phyloP scores from a whole-genome alignment of 495 filamentous ascomycete species.

The Penicillium herquei region DNA sequence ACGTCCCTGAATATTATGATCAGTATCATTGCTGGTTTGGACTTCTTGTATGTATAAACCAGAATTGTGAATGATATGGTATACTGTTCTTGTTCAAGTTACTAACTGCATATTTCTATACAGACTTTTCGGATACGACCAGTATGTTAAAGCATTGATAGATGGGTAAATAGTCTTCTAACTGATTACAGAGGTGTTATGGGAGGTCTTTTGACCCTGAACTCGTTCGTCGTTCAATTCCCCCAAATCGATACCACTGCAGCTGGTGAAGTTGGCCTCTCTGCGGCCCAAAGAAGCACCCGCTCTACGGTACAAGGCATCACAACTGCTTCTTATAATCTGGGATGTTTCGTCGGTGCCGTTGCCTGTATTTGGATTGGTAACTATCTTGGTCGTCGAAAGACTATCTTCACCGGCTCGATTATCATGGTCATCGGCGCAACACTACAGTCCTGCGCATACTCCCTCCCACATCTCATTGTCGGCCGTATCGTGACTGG shows the following conservation, averaged over 20 bases:
- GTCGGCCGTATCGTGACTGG: conserved; percentile 65
- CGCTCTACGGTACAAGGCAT: conserved; percentile 57
- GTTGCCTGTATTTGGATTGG: conserved; percentile 67
- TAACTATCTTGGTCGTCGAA: conserved; percentile 66
- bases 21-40: conserved; percentile 64
- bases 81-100: not conserved
- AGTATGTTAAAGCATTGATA: conserved; percentile 16
- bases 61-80: too few relatives aligned
- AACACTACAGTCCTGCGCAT: conserved; percentile 62
- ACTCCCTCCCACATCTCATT: conserved; percentile 58
- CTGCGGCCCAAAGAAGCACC: conserved; percentile 25
- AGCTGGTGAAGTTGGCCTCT: conserved; percentile 22
- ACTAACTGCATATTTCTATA: conserved; percentile 2
- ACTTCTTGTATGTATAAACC: conserved; percentile 52
- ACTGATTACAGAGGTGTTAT: conserved; percentile 45
- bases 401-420: conserved; percentile 68
- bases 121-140: conserved; percentile 39
- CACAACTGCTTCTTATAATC: conserved; percentile 62
- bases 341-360: conserved; percentile 71
- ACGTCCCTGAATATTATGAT: conserved; percentile 63
- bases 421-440: conserved; percentile 70
- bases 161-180: conserved; percentile 4
- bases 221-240: conserved; percentile 47
- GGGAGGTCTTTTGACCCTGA: conserved; percentile 54
- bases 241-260: conserved; percentile 50